Base-by-base conservation (phyloP, 306 rosid genomes). In the Vigna trinervia region DNA sequence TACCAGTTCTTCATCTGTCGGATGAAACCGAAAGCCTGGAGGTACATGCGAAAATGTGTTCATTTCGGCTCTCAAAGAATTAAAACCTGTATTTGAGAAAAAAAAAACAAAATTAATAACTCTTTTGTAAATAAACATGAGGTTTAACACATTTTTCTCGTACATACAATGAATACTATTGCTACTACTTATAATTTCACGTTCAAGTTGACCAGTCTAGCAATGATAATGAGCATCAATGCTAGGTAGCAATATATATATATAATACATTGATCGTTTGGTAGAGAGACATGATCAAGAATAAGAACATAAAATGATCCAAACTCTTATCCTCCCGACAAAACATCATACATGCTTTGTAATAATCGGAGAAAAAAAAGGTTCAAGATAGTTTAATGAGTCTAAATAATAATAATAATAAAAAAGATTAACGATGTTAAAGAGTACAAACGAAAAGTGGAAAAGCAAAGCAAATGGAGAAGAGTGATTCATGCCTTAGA, bases 11-110 rank as follows among this genome's bases (percentile, higher is more conserved):
- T 93, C 98, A 80, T 93, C 98, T 6, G 98, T 93, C 1, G 98
- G 98, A 75, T 91, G 97, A 71, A 93, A 93, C 64, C 98, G 84
- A 64, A 93, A 93, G 26, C 98, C 98, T 14, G 98, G 98, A n/a
- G 98, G 98, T 58, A 93, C 98, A 77, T 91, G 89, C 61, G 97
- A 83, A 82, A 93, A 89, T 6, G 91, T 77, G 76, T 91, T 80
- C 98, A 93, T 93, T 2, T 83, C 81, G 69, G 38, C 84, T 77
- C 26, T 53, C 61, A 41, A 61, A 43, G 28, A 36, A 68, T 48
- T 61, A 10, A 74, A 80, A 68, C 88, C 96, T 90, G 86, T 83
- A 85, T 23, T 61, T 28, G 12, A 36, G 41, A 36, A 30, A 62
- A 11, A 54, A 8, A 78, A 38, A 26, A 14, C 62, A 41, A 28